Evolutionary conservation across 768 basidiomycete genomes (phyloP).

Genomic region (Gloeophyllum trabeum): DNA sequence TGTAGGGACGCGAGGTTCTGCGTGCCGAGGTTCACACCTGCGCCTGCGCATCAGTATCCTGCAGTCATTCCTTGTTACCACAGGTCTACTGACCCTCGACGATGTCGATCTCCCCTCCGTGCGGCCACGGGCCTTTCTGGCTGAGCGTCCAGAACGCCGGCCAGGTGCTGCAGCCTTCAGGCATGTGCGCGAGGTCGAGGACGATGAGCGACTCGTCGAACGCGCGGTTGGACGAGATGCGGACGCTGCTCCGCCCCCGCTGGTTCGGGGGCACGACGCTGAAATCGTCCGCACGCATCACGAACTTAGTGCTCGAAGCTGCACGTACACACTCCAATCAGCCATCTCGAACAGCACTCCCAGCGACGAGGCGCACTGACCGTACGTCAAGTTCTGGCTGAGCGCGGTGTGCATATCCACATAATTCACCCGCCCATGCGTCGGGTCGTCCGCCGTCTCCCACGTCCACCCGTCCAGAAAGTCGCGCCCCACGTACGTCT

Average conservation of each 20-base stretch:
- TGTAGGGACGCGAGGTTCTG: constrained; percentile 44
- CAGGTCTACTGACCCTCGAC: constrained; percentile 32
- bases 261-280: constrained; percentile 22
- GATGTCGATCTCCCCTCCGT: constrained; percentile 51
- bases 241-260: constrained; percentile 46
- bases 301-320: constrained; percentile 32
- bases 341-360: not conserved
- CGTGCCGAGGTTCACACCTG: constrained; percentile 36
- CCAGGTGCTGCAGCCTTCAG: constrained; percentile 48
- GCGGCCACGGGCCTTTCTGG: constrained; percentile 40
- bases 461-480: constrained; percentile 39
- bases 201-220: constrained; percentile 37
- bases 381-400: constrained; percentile 31
- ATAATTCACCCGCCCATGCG: constrained; percentile 55
- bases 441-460: constrained; percentile 45
- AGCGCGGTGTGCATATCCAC: constrained; percentile 31
- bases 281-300: constrained; percentile 44
- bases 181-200: constrained; percentile 49
- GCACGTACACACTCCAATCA: not conserved
- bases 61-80: not conserved
- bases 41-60: not conserved
- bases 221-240: constrained; percentile 33
- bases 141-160: constrained; percentile 56
- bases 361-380: constrained; percentile 17
- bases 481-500: constrained; percentile 19